These are phyloP conservation scores for Neofusicoccum parvum DNA, from an alignment of 2,329 filamentous ascomycete species.

Conservation along the genomic window DNA sequence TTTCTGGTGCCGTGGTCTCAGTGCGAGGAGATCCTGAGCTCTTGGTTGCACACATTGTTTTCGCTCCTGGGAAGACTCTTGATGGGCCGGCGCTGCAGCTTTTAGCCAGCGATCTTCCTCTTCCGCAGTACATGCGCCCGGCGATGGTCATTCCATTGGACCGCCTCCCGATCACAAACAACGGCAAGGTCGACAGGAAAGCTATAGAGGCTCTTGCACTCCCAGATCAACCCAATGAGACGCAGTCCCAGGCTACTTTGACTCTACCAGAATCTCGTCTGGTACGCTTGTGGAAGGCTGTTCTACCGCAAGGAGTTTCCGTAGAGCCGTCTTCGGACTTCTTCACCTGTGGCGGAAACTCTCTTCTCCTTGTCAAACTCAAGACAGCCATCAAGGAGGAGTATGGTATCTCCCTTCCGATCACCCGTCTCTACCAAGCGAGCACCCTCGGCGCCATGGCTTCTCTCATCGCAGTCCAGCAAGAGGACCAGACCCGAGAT, in stretches of 20 bases:
- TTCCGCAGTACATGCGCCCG: constrained; percentile 45
- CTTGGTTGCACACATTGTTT: constrained; percentile 4
- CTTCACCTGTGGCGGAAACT: constrained; percentile 48
- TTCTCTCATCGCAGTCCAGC: background rate
- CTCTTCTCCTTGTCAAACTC: constrained; percentile 45
- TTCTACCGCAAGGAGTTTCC: constrained; percentile 23
- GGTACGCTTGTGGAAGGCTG: constrained; percentile 22
- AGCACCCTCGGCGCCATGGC: constrained; percentile 45
- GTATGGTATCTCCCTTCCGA: constrained; percentile 35
- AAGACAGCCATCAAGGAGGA: constrained; percentile 36
- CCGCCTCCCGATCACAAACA: background rate
- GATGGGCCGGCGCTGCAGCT: background rate
- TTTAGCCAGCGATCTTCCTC: constrained; percentile 28
- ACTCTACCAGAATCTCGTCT: background rate
- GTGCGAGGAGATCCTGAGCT: constrained; percentile 29
- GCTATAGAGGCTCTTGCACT: constrained; percentile 27
- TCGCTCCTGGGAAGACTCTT: no score
- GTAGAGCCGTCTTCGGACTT: constrained; percentile 26
- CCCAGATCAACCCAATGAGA: background rate
- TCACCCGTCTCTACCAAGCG: constrained; percentile 43
- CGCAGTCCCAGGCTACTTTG: background rate
- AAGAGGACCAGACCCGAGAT: constrained; percentile 2
- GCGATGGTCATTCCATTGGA: constrained; percentile 23
- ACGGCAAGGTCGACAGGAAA: constrained; percentile 25
- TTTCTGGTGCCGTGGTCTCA: constrained; percentile 33